Percentiles rank a stretch among this genome's conserved stretches.
phyloP scores from a whole-genome alignment of 805 yeast species.

The Dipodascus geniculatus region DNA sequence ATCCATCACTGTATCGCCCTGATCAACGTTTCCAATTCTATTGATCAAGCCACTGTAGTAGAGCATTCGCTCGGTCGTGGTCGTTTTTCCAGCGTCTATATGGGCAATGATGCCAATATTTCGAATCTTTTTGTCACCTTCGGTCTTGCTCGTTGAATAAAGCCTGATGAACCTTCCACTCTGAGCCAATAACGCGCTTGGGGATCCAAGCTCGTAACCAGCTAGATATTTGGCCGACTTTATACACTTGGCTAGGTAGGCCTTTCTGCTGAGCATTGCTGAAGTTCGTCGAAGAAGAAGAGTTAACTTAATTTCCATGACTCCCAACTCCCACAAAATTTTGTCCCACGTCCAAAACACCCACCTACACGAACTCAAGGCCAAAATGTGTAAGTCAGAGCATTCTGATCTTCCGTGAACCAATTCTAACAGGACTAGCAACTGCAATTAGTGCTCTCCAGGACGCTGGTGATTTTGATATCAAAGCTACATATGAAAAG shows the following conservation, averaged over 20 bases:
- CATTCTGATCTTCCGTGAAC: too few relatives aligned
- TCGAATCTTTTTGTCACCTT: conserved; percentile 31
- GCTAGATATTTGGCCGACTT: background rate
- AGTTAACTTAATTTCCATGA: too few relatives aligned
- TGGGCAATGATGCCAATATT: conserved; percentile 98
- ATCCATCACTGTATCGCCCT: conserved; percentile 95
- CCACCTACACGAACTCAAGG: too few relatives aligned
- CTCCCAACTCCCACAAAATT: background rate
- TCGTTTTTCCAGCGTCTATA: conserved; percentile 62
- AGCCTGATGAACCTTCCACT: too few relatives aligned
- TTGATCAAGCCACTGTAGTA: conserved; percentile 72
- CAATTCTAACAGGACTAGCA: too few relatives aligned
- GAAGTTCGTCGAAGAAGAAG: background rate
- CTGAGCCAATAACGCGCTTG: too few relatives aligned
- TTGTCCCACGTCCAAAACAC: background rate
- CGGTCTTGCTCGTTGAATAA: background rate
- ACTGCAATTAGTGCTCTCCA: background rate
- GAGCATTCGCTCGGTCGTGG: conserved; percentile 94
- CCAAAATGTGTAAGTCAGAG: background rate
- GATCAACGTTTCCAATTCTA: conserved; percentile 82
- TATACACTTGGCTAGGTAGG: background rate
- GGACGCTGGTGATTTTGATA: conserved; percentile 42
- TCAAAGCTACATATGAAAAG: conserved; percentile 65
- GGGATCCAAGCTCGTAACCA: background rate
- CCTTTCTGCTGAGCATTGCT: too few relatives aligned